A percentile compares a stretch with the other conserved stretches of the same genome.
These are phyloP conservation scores for Aleurites moluccanus DNA, from an alignment of 441 rosid genomes.

Conservation along the genomic window DNA sequence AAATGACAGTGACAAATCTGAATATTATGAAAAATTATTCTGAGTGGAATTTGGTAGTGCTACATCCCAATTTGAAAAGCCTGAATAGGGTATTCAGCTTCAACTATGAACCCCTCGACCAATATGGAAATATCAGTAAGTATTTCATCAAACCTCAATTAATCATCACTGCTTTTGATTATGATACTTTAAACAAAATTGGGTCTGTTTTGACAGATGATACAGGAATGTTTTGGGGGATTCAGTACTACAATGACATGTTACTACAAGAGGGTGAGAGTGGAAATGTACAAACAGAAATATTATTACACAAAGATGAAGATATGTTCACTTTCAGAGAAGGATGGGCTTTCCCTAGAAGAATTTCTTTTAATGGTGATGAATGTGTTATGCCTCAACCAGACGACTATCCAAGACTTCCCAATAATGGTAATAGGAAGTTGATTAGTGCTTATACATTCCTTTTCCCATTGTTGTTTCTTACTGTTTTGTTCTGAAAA, in stretches of 20 bases:
- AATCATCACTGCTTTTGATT: too few species aligned
- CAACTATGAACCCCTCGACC: slow-evolving; percentile 58
- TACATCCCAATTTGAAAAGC: neutral
- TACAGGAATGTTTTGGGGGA: slow-evolving; percentile 86
- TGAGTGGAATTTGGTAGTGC: neutral
- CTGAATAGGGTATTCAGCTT: slow-evolving; percentile 70
- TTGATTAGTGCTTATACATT: neutral
- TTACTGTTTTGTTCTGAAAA: slow-evolving; percentile 9
- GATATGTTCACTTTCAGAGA: slow-evolving; percentile 57
- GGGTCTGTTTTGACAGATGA: slow-evolving; percentile 44
- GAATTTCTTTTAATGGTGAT: slow-evolving; percentile 76
- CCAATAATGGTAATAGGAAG: slow-evolving; percentile 33
- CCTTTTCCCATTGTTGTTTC: slow-evolving; percentile 20
- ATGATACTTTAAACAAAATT: too few species aligned
- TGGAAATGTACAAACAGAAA: slow-evolving; percentile 75
- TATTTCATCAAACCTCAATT: neutral
- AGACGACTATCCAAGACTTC: slow-evolving; percentile 69
- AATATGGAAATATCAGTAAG: slow-evolving; percentile 53
- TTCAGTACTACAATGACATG: slow-evolving; percentile 64
- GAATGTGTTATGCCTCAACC: slow-evolving; percentile 93
- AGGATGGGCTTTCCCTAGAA: slow-evolving; percentile 92
- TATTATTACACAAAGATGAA: slow-evolving; percentile 59
- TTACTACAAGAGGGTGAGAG: slow-evolving; percentile 55
- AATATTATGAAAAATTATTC: slow-evolving; percentile 19
- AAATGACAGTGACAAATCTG: slow-evolving; percentile 61